Evolutionary conservation across 2,329 filamentous ascomycete genomes (phyloP).

Genomic region (Colletotrichum filicis): DNA sequence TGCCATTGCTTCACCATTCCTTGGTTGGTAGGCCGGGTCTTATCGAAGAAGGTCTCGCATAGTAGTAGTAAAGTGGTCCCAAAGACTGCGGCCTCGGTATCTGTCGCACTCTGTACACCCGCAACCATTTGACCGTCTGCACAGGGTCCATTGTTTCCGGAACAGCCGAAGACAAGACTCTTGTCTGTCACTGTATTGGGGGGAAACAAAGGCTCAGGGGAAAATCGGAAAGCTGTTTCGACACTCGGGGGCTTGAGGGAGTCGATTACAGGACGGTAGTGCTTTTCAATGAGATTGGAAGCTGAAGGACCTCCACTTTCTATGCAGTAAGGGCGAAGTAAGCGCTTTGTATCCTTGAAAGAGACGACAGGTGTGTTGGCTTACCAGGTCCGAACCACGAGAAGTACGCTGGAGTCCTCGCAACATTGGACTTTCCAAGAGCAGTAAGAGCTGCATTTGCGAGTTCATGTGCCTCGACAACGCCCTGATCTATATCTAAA

Average conservation of each 20-base stretch:
- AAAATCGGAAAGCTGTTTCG: constrained; percentile 9
- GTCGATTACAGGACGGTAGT: constrained; percentile 1
- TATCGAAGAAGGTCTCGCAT: constrained; percentile 10
- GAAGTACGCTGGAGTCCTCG: neutral
- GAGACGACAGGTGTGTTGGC: neutral
- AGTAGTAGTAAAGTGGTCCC: neutral
- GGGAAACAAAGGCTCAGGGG: constrained; percentile 2
- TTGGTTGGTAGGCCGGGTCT: neutral
- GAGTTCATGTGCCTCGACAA: constrained; percentile 10
- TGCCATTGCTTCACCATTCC: constrained; percentile 3
- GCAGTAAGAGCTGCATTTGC: constrained; percentile 12
- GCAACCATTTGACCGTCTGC: neutral
- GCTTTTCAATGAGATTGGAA: neutral
- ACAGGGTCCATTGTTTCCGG: neutral
- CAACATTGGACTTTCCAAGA: neutral
- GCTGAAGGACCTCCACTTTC: neutral
- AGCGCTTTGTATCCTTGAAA: neutral
- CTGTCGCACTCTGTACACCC: constrained; percentile 4
- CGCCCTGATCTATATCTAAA: neutral
- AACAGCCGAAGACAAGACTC: constrained; percentile 1
- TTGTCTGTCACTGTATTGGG: neutral
- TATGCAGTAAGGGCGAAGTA: neutral
- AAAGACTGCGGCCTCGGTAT: neutral
- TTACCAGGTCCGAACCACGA: constrained; percentile 2
- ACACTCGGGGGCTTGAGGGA: constrained; percentile 8